phyloP scores from a whole-genome alignment of 2,329 filamentous ascomycete genomes.

The Chalaropsis ovoidea region DNA sequence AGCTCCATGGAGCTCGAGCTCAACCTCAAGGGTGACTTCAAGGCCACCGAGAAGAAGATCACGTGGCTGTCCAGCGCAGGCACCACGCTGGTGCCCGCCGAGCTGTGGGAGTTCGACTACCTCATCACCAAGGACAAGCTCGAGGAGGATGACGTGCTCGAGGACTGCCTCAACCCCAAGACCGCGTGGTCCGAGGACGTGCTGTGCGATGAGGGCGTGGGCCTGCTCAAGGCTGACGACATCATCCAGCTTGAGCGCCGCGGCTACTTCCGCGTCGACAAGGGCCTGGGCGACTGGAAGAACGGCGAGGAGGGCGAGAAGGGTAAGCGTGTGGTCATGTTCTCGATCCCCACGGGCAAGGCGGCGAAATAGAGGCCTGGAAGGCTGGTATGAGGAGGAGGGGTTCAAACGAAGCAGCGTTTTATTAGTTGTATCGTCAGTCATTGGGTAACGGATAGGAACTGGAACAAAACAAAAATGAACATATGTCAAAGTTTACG shows the following conservation, averaged over 20 bases:
- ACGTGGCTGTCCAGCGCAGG: constrained; percentile 76
- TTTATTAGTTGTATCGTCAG: not conserved
- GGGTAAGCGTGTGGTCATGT: constrained; percentile 44
- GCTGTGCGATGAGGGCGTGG: constrained; percentile 70
- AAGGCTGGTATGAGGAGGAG: not conserved
- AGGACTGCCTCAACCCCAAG: constrained; percentile 68
- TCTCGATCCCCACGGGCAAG: constrained; percentile 50
- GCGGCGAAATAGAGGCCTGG: constrained; percentile 33
- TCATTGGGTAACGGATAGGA: constrained; percentile 5
- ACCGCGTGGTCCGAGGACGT: constrained; percentile 67
- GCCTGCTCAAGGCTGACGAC: constrained; percentile 68
- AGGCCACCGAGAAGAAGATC: constrained; percentile 91
- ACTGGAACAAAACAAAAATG: constrained; percentile 11
- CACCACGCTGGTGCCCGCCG: constrained; percentile 61
- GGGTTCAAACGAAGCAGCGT: constrained; percentile 3
- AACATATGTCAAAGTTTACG: not conserved
- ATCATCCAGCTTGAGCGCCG: constrained; percentile 93
- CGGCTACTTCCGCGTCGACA: constrained; percentile 83
- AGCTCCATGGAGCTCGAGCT: constrained; percentile 68
- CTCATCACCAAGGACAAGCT: constrained; percentile 74
- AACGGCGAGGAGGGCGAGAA: constrained; percentile 42
- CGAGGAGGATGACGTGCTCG: constrained; percentile 74
- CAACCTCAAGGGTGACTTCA: constrained; percentile 87
- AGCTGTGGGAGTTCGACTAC: constrained; percentile 57
- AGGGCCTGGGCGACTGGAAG: constrained; percentile 43